These are phyloP conservation scores for Lentinula raphanica DNA, from an alignment of 768 basidiomycete genomes.

Conservation along the genomic window DNA sequence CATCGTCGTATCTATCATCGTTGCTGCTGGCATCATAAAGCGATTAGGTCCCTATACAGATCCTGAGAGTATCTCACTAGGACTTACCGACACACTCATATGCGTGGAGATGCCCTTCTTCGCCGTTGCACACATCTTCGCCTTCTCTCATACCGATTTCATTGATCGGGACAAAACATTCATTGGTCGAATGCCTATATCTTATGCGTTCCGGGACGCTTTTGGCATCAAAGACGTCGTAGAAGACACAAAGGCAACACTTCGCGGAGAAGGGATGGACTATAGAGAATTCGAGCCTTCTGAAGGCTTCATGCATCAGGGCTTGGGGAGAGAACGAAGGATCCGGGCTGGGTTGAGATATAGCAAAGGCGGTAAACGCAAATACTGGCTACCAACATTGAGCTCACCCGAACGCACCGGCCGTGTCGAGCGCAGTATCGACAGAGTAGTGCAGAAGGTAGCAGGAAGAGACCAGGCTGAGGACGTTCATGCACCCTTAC, in stretches of 20 bases:
- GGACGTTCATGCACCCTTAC: slow-evolving; percentile 72
- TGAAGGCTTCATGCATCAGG: slow-evolving; percentile 89
- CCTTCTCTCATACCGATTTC: slow-evolving; percentile 89
- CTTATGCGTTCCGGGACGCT: slow-evolving; percentile 82
- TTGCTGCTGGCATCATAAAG: slow-evolving; percentile 71
- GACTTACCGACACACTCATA: slow-evolving; percentile 85
- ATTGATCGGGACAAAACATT: slow-evolving; percentile 57
- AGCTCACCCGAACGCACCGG: slow-evolving; percentile 33
- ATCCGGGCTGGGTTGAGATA: slow-evolving; percentile 93
- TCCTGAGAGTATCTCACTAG: slow-evolving; percentile 83
- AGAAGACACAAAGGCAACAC: slow-evolving; percentile 76
- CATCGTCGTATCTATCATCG: slow-evolving; percentile 80
- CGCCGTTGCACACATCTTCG: slow-evolving; percentile 91
- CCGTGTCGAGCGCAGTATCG: slow-evolving; percentile 35
- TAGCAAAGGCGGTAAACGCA: slow-evolving; percentile 80
- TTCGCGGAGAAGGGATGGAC: slow-evolving; percentile 86
- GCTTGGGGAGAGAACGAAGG: slow-evolving; percentile 76
- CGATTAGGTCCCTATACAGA: slow-evolving; percentile 85
- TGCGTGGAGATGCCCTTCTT: slow-evolving; percentile 98
- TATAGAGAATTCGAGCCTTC: slow-evolving; percentile 97
- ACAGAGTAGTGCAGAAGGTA: slow-evolving; percentile 34
- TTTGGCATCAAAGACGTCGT: slow-evolving; percentile 84
- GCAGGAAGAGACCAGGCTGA: slow-evolving; percentile 40
- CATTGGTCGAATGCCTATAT: slow-evolving; percentile 87
- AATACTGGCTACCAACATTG: slow-evolving; percentile 89